Base-by-base conservation (phyloP, 1,139 yeast genomes). In the Saccharomyces hybrid region DNA sequence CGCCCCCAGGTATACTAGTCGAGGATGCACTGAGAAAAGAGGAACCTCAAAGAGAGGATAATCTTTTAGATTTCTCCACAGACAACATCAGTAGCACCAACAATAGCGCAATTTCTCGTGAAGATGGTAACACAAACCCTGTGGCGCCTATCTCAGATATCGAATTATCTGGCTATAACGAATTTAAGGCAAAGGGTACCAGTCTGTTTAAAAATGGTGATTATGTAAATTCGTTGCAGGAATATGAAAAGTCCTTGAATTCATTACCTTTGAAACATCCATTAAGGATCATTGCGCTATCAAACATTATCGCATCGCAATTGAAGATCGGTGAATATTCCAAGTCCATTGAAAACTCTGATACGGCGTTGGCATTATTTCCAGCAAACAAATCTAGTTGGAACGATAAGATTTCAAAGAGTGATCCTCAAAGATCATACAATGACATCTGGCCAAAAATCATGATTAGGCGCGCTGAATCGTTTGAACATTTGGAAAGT, bases 131-230 rank as follows among this genome's bases (percentile, higher is more conserved):
- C 5, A 44, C 53, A 7, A 14, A 57, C 4, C 50, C 56, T 3
- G 34, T 34, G 2, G 50, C 58, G 2, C 59, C 63, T 11, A 61
- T 69, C 2, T 61, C 70, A 1, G 49, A 57, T 2, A 58, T 69
- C 14, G 73, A 70, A 60, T 51, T 65, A 16, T 65, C 68, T 2
- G 64, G 70, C 6, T 62, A 61, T 64, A 75, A 76, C 4, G 79
- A 80, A n/a, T 75, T 80, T 25, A 81, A 88, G 56, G 72, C 73
- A 20, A 76, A 77, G 34, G 98, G 90, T 4, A 73, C 82, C 3
- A 77, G 76, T 31, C 78, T 83, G 0, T 93, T 83, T 72, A 79
- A 80, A 55, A 78, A 82, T 16, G 99, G 99, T n/a, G 93, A 93
- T 67, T 95, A 86, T 67, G 69, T 82, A 6, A 70, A 75, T 5